Base-by-base conservation (phyloP, 306 rosid species). In the Pterocarpus santalinus region DNA sequence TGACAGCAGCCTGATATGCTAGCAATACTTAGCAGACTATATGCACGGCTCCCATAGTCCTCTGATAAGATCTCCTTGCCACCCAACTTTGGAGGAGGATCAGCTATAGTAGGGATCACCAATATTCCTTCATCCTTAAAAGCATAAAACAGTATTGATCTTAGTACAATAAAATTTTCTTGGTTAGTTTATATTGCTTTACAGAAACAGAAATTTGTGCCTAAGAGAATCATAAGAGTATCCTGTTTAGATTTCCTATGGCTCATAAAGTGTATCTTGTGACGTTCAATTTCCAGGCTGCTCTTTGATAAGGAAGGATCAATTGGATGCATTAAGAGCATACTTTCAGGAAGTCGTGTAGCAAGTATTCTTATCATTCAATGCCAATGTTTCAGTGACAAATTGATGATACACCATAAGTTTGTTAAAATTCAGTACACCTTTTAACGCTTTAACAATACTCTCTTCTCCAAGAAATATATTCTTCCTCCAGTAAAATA, bases 1-100 rank as follows among this genome's bases (percentile, higher is more conserved):
- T 96, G 98, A 86, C 98, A 93, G 85, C 99, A 91, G 65, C 99
- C 99, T 7, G 99, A 93, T 72, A 96, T 77, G 90, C 99, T 93
- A 43, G 99, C 94, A 87, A 96, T 88, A 88, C 98, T 89, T 70
- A 90, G 78, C 66, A 91, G 77, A 85, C 97, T 87, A 73, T 81
- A 91, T 36, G 88, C 84, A 81, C 93, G 90, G 81, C 76, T 84
- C 72, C 81, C 93, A 80, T 82, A 91, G 63, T 90, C 93, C 76
- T 89, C 90, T 0, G 98, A 96, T 51, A 80, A 83, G 74, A 86
- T 84, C 82, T 92, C 96, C 88, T 92, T 96, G 60, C 87, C 89
- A 52, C 99, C 99, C 84, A 93, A 78, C 85, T 93, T 96, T 57
- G 99, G 91, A 82, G 97, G 99, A 88, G 97, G 90, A 84, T 90